Evolutionary conservation across 306 rosid species (phyloP).

Genomic region (Corylus avellana): DNA sequence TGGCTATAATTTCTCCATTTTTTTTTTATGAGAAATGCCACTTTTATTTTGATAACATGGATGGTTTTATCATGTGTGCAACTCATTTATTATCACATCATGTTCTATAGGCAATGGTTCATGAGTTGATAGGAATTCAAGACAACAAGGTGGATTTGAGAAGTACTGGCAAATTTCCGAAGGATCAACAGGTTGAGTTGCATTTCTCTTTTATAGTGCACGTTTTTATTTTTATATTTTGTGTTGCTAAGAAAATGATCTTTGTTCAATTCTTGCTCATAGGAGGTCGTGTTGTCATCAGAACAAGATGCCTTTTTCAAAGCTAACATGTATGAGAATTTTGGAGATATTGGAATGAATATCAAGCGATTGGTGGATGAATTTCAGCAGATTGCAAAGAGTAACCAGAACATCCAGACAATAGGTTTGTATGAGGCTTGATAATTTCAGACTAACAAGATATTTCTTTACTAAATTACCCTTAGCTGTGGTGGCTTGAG

Average conservation of each 20-base stretch:
- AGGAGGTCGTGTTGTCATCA: slow-evolving; percentile 96
- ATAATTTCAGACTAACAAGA: neutral
- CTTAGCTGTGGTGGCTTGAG: neutral
- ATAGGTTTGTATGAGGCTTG: slow-evolving; percentile 62
- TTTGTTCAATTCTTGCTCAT: slow-evolving; percentile 29
- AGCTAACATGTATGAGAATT: slow-evolving; percentile 87
- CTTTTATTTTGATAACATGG: slow-evolving; percentile 2
- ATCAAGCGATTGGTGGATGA: slow-evolving; percentile 93
- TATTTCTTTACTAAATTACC: neutral
- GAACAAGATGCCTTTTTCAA: slow-evolving; percentile 93
- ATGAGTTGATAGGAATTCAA: slow-evolving; percentile 90
- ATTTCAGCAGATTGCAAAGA: slow-evolving; percentile 81
- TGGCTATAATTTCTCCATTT: slow-evolving; percentile 13
- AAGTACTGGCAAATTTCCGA: slow-evolving; percentile 63
- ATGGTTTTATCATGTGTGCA: slow-evolving; percentile 12
- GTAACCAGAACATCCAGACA: slow-evolving; percentile 94
- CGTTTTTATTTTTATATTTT: slow-evolving; percentile 16
- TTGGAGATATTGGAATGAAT: slow-evolving; percentile 98
- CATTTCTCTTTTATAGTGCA: slow-evolving; percentile 19
- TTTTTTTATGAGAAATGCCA: slow-evolving; percentile 20
- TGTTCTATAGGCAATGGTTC: slow-evolving; percentile 86
- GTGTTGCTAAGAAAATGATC: slow-evolving; percentile 22
- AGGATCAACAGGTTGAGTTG: slow-evolving; percentile 87
- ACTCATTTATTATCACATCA: slow-evolving; percentile 27
- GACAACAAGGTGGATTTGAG: slow-evolving; percentile 91